phyloP scores from a whole-genome alignment of 192 early-diverging fungal genomes.

The Hyaloraphidium curvatum region DNA sequence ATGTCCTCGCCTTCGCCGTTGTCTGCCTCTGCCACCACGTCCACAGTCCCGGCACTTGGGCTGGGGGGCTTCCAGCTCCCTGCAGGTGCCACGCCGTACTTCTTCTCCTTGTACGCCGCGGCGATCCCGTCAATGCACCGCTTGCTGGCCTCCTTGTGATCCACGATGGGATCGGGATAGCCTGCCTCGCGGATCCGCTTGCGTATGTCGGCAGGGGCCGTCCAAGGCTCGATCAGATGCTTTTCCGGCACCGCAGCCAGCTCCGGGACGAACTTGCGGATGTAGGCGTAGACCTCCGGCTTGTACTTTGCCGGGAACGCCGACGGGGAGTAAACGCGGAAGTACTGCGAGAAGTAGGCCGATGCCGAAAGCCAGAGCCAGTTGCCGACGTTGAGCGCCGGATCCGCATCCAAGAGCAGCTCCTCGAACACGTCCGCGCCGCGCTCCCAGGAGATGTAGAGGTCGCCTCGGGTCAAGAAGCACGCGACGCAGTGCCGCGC shows the following conservation, averaged over 20 bases:
- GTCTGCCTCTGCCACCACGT: neutral
- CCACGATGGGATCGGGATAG: neutral
- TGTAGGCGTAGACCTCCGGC: neutral
- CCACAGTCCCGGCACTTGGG: neutral
- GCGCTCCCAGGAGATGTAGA: constrained; percentile 12
- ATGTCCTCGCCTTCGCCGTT: neutral
- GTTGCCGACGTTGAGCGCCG: constrained; percentile 11
- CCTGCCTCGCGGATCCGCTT: neutral
- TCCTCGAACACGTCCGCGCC: constrained; percentile 16
- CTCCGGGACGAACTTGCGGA: constrained; percentile 10
- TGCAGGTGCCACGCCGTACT: neutral
- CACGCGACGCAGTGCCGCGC: constrained; percentile 13
- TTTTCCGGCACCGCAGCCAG: constrained; percentile 9
- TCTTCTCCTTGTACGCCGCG: neutral
- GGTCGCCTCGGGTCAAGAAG: constrained; percentile 16
- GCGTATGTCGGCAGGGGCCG: neutral
- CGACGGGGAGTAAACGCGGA: constrained; percentile 13
- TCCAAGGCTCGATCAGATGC: constrained; percentile 10
- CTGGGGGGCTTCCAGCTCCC: neutral
- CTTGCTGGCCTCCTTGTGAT: neutral
- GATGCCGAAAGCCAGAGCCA: constrained; percentile 17
- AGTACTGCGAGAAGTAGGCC: constrained; percentile 13
- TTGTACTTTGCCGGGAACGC: constrained; percentile 13
- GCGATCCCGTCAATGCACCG: neutral
- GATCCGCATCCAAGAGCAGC: constrained; percentile 11